Evolutionary conservation across 345 rosid species (phyloP), one percentile per base, ranked within the genome.

Genomic region (Noccaea bulbosa): DNA sequence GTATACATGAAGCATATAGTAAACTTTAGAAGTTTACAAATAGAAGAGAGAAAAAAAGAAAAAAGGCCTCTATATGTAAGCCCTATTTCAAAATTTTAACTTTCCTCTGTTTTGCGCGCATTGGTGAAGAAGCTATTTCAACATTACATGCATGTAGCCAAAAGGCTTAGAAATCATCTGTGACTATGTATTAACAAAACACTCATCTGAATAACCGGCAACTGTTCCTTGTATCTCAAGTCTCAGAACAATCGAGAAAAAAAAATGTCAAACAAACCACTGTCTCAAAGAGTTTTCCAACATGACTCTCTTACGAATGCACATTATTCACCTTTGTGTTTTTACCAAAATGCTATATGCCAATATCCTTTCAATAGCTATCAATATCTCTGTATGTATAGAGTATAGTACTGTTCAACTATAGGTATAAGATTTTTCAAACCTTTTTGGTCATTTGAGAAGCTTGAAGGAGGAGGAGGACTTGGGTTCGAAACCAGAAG

Each of bases 401-500:
- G 30, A 0, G 57, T 53, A 53, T 55, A 35, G 8, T 35, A 16
- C 5, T 56, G 62, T 56, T 56, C 45, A 56, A 5, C 9, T 56
- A 37, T 56, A 56, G 44, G 43, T 56, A 16, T 35, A 56, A 17
- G 61, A 38, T 8, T 4, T 4, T 1, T 5, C 53, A 49, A 47
- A 57, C 59, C 66, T n/a, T 8, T 67, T 32, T 35, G 7, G 33
- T 65, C 61, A 73, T 33, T 62, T 74, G 24, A 58, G 32, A 2
- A 69, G 66, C 71, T 70, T 76, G 56, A 76, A 43, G 55, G 66
- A 50, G 3, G 57, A 43, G 55, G 66, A 50, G 3, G 57, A 20
- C 62, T 63, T 70, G 53, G 79, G 47, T 41, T 70, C 49, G 67
- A 44, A 70, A 35, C 71, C 81, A 7, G 77, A 47, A 15, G 80